Conservation (phyloP, 805 yeast genomes). For the Pichia gijzeniarum region DNA sequence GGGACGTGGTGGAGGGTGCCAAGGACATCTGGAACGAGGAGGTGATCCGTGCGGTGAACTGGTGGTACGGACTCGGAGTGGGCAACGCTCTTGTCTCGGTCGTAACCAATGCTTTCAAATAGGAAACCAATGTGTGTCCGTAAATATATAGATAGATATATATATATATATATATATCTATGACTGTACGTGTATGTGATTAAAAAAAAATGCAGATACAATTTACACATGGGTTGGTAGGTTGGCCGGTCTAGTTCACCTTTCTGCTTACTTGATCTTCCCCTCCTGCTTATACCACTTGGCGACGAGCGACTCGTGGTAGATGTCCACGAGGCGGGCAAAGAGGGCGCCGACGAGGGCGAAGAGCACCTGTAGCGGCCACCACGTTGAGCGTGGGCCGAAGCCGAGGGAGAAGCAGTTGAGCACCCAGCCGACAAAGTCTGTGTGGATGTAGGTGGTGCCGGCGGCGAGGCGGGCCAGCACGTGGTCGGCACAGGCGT, state of each 20-base stretch:
- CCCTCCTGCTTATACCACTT: conserved; percentile 37
- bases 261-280: too few species aligned
- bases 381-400: conserved; percentile 58
- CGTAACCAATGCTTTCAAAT: conserved; percentile 8
- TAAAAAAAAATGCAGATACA: too few species aligned
- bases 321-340: conserved; percentile 52
- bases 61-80: conserved; percentile 42
- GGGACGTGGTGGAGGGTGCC: conserved; percentile 50
- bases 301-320: conserved; percentile 46
- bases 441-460: conserved; percentile 71
- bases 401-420: conserved; percentile 62
- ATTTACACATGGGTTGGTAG: too few species aligned
- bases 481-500: conserved; percentile 57
- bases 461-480: conserved; percentile 51
- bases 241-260: too few species aligned
- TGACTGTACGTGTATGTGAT: not conserved
- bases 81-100: conserved; percentile 11
- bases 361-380: conserved; percentile 43
- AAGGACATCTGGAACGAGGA: conserved; percentile 80
- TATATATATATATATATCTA: not conserved
- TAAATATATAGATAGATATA: not conserved
- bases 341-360: conserved; percentile 45
- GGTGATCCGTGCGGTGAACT: conserved; percentile 54
- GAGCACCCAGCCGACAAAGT: conserved; percentile 76
- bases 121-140: not conserved